Base-by-base conservation (phyloP, 345 rosid species). In the Mallotus nudiflorus region DNA sequence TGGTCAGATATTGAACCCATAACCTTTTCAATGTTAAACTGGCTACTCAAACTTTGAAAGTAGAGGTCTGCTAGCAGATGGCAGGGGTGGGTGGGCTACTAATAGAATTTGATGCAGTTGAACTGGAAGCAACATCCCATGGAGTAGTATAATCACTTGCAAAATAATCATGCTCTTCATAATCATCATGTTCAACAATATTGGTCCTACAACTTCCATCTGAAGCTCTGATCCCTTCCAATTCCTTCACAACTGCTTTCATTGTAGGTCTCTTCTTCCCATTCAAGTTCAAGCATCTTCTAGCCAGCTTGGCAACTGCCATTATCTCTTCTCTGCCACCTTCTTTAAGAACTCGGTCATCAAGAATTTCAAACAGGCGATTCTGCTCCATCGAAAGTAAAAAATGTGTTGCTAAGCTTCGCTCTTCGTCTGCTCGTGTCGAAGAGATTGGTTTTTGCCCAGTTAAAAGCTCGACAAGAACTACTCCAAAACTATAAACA, bases 281-380 rank as follows among this genome's bases (percentile, higher is more conserved):
- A 31, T 31, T 31, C 44, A 58, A 16, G 22, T 58, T 31, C 62
- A 58, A 58, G 19, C 62, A 58, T 5, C 62, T 58, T 29, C 33
- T 58, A 16, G 62, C 62, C 7, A 58, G 62, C 20, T 58, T 29
- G 6, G 62, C 62, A 31, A 58, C 40, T 58, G 40, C 44, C 33
- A 3, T 31, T 5, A 58, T 58, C 44, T 58, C 42, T 58, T 58
- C 62, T 31, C 33, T 56, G 14, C 24, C 22, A 4, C 42, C 42
- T 58, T 58, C 42, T 11, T 31, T 58, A 3, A 0, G 37, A 58
- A 58, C 44, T 31, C 42, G 37, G 6, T 22, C 12, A 19, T 58
- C 62, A 31, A 58, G 12, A 4, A 58, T 33, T 33, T 58, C 62
- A 16, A 16, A 16, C 24, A 58, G 14, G 4, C 61, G 61, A 12